Conservation (phyloP, 768 basidiomycete genomes). For the Arthromyces matolae region DNA sequence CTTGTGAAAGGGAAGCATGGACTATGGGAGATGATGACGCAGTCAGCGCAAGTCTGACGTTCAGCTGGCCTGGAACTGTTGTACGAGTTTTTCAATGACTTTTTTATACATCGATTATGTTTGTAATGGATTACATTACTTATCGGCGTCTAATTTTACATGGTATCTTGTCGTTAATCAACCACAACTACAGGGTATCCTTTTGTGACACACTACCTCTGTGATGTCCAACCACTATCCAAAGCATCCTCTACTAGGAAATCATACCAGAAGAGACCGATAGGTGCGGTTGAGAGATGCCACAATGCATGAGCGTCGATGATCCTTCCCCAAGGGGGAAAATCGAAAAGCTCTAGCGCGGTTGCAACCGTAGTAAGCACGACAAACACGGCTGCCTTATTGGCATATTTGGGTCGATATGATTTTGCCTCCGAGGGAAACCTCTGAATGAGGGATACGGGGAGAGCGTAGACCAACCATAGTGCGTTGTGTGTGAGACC, state of each 20-base stretch:
- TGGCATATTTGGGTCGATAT: slow-evolving; percentile 56
- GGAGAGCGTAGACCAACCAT: slow-evolving; percentile 75
- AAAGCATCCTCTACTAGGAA: slow-evolving; percentile 73
- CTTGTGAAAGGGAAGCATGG: slow-evolving; percentile 25
- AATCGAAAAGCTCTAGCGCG: slow-evolving; percentile 85
- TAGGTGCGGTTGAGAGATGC: slow-evolving; percentile 82
- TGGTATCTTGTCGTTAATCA: neutral
- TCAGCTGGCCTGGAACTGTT: neutral
- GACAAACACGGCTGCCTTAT: slow-evolving; percentile 58
- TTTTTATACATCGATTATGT: no score
- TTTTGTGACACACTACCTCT: slow-evolving; percentile 12
- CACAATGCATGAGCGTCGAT: slow-evolving; percentile 92
- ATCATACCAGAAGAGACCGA: slow-evolving; percentile 81
- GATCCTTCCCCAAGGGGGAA: slow-evolving; percentile 69
- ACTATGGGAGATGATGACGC: slow-evolving; percentile 30
- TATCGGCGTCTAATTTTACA: neutral
- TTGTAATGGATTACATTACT: no score
- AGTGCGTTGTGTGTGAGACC: slow-evolving; percentile 77
- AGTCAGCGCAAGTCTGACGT: slow-evolving; percentile 26
- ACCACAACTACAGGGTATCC: neutral
- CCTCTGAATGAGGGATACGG: slow-evolving; percentile 46
- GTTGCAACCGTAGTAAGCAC: slow-evolving; percentile 70
- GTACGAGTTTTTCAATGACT: neutral
- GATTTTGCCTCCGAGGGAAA: slow-evolving; percentile 51
- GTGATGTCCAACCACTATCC: slow-evolving; percentile 63